Evolutionary conservation across 345 rosid species (phyloP).

Genomic region (Dimocarpus longan): DNA sequence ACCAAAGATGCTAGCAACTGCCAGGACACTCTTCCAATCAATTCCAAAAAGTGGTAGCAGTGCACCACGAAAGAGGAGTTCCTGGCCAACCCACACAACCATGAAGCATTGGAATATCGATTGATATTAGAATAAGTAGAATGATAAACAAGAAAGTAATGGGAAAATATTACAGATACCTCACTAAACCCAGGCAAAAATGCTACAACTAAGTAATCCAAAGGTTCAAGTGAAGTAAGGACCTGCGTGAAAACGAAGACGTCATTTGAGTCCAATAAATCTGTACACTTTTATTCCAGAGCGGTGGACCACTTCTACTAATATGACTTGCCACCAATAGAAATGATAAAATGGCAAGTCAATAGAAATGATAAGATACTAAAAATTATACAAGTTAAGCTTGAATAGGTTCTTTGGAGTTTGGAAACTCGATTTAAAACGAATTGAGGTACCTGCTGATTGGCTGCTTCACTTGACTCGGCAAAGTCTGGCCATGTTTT

Average conservation of each 20-base stretch:
- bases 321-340: neutral
- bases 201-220: slow-evolving; percentile 77
- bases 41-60: slow-evolving; percentile 70
- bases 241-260: slow-evolving; percentile 43
- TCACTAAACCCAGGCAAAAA: slow-evolving; percentile 84
- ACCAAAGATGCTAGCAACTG: slow-evolving; percentile 67
- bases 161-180: slow-evolving; percentile 36
- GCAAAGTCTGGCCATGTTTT: slow-evolving; percentile 81
- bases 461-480: slow-evolving; percentile 84
- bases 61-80: slow-evolving; percentile 80
- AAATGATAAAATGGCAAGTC: neutral
- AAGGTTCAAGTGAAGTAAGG: slow-evolving; percentile 79
- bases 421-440: neutral
- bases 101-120: neutral
- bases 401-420: neutral
- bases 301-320: neutral
- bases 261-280: slow-evolving; percentile 2
- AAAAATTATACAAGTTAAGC: neutral
- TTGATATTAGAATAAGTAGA: neutral
- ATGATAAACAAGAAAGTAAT: neutral
- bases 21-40: slow-evolving; percentile 61
- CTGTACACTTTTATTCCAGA: neutral
- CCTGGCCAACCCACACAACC: slow-evolving; percentile 44
- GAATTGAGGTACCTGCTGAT: slow-evolving; percentile 58
- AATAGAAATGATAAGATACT: neutral